A percentile compares a stretch with the other conserved stretches of the same genome.
These are phyloP conservation scores for Fusarium albosuccineum DNA, from an alignment of 2,329 filamentous ascomycete species.

Conservation along the genomic window DNA sequence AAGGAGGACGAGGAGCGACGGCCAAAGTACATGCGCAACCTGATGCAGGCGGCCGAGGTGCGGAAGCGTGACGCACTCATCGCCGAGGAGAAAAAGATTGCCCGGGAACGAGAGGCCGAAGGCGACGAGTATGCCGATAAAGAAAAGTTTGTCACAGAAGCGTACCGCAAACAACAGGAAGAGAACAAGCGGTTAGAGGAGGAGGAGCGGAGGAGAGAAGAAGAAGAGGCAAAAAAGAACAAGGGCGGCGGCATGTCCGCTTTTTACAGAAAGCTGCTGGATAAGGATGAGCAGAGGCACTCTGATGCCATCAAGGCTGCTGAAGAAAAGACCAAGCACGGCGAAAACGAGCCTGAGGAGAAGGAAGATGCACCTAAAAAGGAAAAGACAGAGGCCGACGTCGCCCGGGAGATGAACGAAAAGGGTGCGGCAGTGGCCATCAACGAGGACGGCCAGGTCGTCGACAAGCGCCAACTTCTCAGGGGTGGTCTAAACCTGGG, in stretches of 20 bases:
- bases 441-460: conserved; percentile 86
- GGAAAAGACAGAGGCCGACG: conserved; percentile 70
- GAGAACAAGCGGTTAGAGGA: conserved; percentile 78
- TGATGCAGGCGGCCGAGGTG: conserved; percentile 79
- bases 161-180: conserved; percentile 85
- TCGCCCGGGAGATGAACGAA: conserved; percentile 76
- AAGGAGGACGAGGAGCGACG: conserved; percentile 69
- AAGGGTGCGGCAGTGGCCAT: conserved; percentile 73
- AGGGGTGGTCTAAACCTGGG: conserved; percentile 81
- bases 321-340: conserved; percentile 64
- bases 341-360: conserved; percentile 47
- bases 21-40: conserved; percentile 82
- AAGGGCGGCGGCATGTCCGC: conserved; percentile 78
- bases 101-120: conserved; percentile 82
- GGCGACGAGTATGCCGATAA: conserved; percentile 86
- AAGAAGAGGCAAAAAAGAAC: conserved; percentile 73
- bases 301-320: conserved; percentile 77
- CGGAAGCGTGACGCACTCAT: conserved; percentile 83
- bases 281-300: conserved; percentile 77
- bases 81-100: conserved; percentile 84
- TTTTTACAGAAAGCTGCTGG: conserved; percentile 81
- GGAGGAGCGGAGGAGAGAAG: conserved; percentile 76
- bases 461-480: conserved; percentile 86
- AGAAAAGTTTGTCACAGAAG: conserved; percentile 87
- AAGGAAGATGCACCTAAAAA: conserved; percentile 63